phyloP scores from a whole-genome alignment of 129 eudicot species.

The Apium graveolens region DNA sequence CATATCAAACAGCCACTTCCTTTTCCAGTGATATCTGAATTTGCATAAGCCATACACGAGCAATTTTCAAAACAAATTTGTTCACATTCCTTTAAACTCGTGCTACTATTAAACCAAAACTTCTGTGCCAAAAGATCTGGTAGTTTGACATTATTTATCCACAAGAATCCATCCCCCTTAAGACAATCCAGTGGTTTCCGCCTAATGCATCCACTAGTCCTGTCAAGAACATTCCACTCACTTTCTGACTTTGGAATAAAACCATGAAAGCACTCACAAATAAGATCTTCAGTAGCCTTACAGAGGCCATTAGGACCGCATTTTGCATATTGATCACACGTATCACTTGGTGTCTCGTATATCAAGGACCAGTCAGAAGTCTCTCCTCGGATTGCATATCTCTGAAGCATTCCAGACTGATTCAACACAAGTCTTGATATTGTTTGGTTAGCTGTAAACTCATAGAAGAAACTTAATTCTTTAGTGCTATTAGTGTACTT shows the following conservation, averaged over 20 bases:
- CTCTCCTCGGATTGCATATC: conserved; percentile 10
- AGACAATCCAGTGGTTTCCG: conserved; percentile 17
- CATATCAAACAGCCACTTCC: conserved; percentile 39
- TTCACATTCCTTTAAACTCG: conserved; percentile 24
- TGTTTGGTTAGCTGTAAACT: conserved; percentile 15
- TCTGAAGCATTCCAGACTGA: conserved; percentile 23
- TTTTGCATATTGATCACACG: conserved; percentile 27
- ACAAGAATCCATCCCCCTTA: conserved; percentile 24
- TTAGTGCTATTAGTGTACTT: conserved; percentile 15
- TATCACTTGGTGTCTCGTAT: conserved; percentile 2
- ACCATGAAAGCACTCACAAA: conserved; percentile 33
- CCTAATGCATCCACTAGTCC: conserved; percentile 36
- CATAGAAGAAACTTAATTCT: conserved; percentile 24
- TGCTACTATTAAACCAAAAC: conserved; percentile 15
- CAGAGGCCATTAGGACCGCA: conserved; percentile 44
- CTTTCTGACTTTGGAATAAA: conserved; percentile 20
- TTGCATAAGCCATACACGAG: conserved; percentile 31
- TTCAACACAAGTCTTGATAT: conserved; percentile 26
- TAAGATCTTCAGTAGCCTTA: not conserved
- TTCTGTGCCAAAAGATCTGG: conserved; percentile 22
- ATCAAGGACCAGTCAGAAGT: conserved; percentile 8
- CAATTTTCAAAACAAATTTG: conserved; percentile 26
- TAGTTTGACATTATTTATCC: conserved; percentile 22
- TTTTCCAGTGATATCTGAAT: conserved; percentile 15
- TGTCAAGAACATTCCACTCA: conserved; percentile 29